Base-by-base conservation (phyloP, 768 basidiomycete species). In the Naganishia vishniacii region DNA sequence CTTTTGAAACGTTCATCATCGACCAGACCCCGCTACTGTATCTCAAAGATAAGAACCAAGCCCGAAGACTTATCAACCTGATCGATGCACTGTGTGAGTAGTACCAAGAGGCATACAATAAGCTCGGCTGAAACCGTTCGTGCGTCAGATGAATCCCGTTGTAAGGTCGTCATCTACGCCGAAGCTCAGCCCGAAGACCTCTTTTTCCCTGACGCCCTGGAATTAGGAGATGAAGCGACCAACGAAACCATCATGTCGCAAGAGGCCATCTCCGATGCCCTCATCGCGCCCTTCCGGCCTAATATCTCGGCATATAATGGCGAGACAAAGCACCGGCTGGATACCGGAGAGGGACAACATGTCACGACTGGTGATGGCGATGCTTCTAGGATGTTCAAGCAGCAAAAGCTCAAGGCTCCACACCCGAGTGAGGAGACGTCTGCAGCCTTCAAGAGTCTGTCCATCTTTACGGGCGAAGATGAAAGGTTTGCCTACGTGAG, bases 41-140 rank as follows among this genome's bases (percentile, higher is more conserved):
- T 16, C 76, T 84, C 6, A 80, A 81, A 6, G 76, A 79, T 32
- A 85, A 84, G 77, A 82, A 85, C 71, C 82, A 84, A 71, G 84
- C 83, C 1, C 75, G 84, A 12, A 78, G 84, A 3, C 81, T 85
- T 70, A 85, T 85, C 65, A 84, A 82, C 16, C 79, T 85, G 48
- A 80, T 85, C 26, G 84, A 86, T 69, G 84, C 84, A 0, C 74
- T 84, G 0, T 84, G 84, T 77, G 78, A 81, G 77, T 78, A 6
- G 20, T 51, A 29, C 48, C 7, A 31, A 9, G 78, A 4, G 1
- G n/a, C 7, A 7, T n/a, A 25, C 28, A n/a, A 16, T 29, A 18
- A 23, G 6, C 18, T 20, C 9, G 20, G 31, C 53, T 56, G 58
- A 47, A 45, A 45, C 49, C 18, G 12, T 7, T 31, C 44, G 42